Percentiles rank a stretch among this genome's conserved stretches.
Conservation (phyloP, 495 filamentous ascomycete species). For the Aspergillus avenaceus region DNA sequence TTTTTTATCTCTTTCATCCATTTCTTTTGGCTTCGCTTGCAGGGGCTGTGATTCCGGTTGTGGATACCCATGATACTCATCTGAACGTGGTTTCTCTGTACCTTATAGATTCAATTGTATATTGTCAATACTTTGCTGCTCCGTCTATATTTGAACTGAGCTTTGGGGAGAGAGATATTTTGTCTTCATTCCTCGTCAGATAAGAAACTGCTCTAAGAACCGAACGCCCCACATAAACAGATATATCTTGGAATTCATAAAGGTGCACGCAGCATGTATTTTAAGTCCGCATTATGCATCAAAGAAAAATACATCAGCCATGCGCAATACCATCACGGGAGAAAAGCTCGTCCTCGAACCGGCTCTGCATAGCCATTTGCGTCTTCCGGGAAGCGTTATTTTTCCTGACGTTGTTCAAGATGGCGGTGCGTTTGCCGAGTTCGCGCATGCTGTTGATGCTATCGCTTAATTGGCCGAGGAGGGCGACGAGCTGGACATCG, state of each 20-base stretch:
- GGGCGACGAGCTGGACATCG: conserved; percentile 68
- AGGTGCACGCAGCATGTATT: conserved; percentile 8
- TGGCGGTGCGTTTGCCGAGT: conserved; percentile 65
- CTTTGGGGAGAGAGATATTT: too few relatives aligned
- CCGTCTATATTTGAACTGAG: too few relatives aligned
- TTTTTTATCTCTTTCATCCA: background rate
- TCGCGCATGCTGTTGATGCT: conserved; percentile 63
- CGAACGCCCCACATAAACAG: background rate
- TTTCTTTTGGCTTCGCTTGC: background rate
- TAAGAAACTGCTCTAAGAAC: background rate
- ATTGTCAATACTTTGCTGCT: too few relatives aligned
- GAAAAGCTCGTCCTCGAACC: conserved; percentile 28
- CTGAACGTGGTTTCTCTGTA: too few relatives aligned
- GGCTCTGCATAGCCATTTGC: conserved; percentile 17
- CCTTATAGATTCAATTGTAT: background rate
- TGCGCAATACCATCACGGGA: conserved; percentile 9
- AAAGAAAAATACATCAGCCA: background rate
- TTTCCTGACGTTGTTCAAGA: conserved; percentile 52
- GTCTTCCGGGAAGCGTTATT: conserved; percentile 19
- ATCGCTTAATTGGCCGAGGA: conserved; percentile 65
- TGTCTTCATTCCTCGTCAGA: background rate
- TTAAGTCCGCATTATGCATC: background rate
- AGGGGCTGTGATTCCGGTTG: too few relatives aligned
- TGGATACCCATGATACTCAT: too few relatives aligned
- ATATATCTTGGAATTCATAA: too few relatives aligned